A percentile compares a stretch with the other conserved stretches of the same genome.
Evolutionary conservation across 306 rosid species (phyloP).

Genomic region (Corylus americana): DNA sequence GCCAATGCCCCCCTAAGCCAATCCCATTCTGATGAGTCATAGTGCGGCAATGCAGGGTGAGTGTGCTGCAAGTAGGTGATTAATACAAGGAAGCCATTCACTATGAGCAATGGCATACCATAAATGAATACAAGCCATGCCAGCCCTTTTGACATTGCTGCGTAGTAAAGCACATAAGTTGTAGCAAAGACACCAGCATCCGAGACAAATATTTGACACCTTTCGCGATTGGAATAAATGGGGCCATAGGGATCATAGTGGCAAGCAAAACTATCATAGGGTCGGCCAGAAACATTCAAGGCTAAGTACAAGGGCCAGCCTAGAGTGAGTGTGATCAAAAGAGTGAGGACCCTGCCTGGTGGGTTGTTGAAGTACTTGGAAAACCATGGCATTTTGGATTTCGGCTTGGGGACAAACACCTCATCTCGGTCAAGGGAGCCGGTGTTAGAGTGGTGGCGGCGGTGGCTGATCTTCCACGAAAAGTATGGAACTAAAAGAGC

Average conservation of each 20-base stretch:
- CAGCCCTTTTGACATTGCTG: slow-evolving; percentile 44
- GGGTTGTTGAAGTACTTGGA: slow-evolving; percentile 58
- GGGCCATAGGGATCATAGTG: slow-evolving; percentile 70
- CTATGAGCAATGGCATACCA: slow-evolving; percentile 53
- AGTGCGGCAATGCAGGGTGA: slow-evolving; percentile 66
- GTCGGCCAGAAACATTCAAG: slow-evolving; percentile 60
- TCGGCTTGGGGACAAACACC: slow-evolving; percentile 71
- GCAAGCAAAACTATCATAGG: slow-evolving; percentile 55
- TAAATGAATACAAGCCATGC: slow-evolving; percentile 49
- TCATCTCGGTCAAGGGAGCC: slow-evolving; percentile 68
- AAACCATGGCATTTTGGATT: slow-evolving; percentile 41
- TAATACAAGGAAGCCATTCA: slow-evolving; percentile 60
- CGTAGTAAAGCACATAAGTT: slow-evolving; percentile 33
- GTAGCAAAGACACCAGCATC: slow-evolving; percentile 41
- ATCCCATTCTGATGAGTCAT: slow-evolving; percentile 76
- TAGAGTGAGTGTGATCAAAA: slow-evolving; percentile 46
- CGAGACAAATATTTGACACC: slow-evolving; percentile 47
- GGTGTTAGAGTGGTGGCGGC: slow-evolving; percentile 76
- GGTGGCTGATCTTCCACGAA: slow-evolving; percentile 75
- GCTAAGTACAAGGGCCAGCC: slow-evolving; percentile 81
- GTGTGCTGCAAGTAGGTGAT: slow-evolving; percentile 79
- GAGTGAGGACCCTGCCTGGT: slow-evolving; percentile 40
- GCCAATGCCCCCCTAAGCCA: slow-evolving; percentile 79
- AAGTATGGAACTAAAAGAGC: slow-evolving; percentile 65
- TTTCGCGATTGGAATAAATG: slow-evolving; percentile 50